These are phyloP conservation scores for Dillenia turbinata DNA, from an alignment of 164 flowering plant genomes.

Conservation along the genomic window DNA sequence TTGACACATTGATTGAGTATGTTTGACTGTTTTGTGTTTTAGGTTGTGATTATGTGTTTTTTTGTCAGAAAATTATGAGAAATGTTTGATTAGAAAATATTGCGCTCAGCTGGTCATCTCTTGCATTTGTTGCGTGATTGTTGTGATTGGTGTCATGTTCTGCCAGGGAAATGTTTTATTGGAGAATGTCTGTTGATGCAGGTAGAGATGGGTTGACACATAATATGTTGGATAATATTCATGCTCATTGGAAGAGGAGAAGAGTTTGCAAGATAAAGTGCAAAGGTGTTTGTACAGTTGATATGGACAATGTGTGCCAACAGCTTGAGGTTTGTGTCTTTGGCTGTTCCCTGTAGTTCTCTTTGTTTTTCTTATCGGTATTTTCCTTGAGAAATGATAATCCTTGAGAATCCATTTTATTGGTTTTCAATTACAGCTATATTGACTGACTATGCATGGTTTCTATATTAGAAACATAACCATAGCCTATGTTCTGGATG, in stretches of 20 bases:
- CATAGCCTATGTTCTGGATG: too few relatives aligned
- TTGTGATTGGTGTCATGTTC: too few relatives aligned
- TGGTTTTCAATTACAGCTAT: too few relatives aligned
- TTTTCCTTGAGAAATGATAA: neutral
- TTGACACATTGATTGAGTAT: neutral
- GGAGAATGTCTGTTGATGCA: constrained; percentile 10
- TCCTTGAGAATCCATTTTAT: too few relatives aligned
- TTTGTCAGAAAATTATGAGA: too few relatives aligned
- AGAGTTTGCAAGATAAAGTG: constrained; percentile 94
- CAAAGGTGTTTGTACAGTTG: constrained; percentile 95
- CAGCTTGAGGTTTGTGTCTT: constrained; percentile 73
- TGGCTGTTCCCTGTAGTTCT: neutral
- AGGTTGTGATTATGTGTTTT: too few relatives aligned
- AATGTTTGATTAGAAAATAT: too few relatives aligned
- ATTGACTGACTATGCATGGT: too few relatives aligned
- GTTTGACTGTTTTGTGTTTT: neutral
- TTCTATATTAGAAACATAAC: too few relatives aligned
- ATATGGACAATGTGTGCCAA: constrained; percentile 81
- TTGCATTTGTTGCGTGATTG: neutral
- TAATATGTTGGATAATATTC: constrained; percentile 96
- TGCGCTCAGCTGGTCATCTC: too few relatives aligned
- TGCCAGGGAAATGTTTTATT: too few relatives aligned
- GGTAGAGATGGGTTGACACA: constrained; percentile 98
- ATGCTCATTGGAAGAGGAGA: constrained; percentile 83
- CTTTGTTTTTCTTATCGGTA: neutral